Evolutionary conservation across 805 yeast species (phyloP).

Genomic region (Metschnikowia reukaufii): DNA sequence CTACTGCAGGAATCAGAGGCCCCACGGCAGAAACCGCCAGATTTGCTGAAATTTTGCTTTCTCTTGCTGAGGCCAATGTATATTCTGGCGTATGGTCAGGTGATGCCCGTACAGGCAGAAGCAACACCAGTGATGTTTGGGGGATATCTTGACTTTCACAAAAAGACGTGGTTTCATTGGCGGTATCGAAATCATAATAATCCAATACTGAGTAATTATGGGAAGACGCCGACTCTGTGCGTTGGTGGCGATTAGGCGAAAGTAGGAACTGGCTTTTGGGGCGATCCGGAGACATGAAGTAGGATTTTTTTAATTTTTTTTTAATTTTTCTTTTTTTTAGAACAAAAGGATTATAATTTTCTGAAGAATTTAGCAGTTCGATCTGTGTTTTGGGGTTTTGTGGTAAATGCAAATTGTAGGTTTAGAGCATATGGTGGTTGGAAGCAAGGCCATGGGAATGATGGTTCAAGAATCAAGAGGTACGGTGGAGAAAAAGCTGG

Average conservation of each 20-base stretch:
- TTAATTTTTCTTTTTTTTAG: too few relatives aligned
- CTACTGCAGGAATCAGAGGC: slow-evolving; percentile 7
- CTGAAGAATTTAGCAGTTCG: too few relatives aligned
- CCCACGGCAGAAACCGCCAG: slow-evolving; percentile 2
- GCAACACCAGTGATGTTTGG: not conserved
- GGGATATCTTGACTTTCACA: not conserved
- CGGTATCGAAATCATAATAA: slow-evolving; percentile 30
- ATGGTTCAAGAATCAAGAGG: too few relatives aligned
- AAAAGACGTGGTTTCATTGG: slow-evolving; percentile 40
- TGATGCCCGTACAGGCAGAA: not conserved
- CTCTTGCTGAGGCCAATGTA: not conserved
- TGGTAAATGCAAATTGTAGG: too few relatives aligned
- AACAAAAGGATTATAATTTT: too few relatives aligned
- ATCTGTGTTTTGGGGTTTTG: too few relatives aligned
- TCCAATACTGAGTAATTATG: slow-evolving; percentile 39
- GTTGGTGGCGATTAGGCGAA: slow-evolving; percentile 22
- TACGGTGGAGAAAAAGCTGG: too few relatives aligned
- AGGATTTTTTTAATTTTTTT: too few relatives aligned
- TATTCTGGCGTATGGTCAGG: not conserved
- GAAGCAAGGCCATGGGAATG: too few relatives aligned
- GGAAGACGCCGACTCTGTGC: slow-evolving; percentile 34
- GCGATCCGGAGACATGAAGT: slow-evolving; percentile 4
- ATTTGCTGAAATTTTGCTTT: not conserved
- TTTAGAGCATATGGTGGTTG: too few relatives aligned
- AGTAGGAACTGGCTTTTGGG: slow-evolving; percentile 8